These are phyloP conservation scores for Chaetomium strumarium DNA, from an alignment of 2,329 filamentous ascomycete species.

Conservation along the genomic window DNA sequence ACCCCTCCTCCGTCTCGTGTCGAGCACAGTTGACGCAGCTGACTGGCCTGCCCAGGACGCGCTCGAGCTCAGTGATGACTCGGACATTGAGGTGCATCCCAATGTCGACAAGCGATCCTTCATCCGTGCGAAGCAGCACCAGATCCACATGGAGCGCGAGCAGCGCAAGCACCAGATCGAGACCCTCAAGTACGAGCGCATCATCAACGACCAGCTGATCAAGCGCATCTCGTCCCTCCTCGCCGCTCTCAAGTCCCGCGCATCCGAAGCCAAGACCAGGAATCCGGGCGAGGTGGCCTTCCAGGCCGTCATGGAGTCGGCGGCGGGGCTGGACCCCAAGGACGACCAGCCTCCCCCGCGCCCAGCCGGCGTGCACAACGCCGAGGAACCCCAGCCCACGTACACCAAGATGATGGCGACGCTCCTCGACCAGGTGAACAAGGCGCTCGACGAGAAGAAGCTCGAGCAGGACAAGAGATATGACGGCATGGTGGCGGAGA, in stretches of 20 bases:
- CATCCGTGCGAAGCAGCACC: constrained; percentile 94
- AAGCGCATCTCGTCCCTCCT: constrained; percentile 77
- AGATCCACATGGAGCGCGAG: constrained; percentile 87
- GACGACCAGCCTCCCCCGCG: constrained; percentile 69
- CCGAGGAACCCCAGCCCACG: constrained; percentile 67
- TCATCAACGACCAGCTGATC: constrained; percentile 87
- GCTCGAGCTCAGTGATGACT: constrained; percentile 96
- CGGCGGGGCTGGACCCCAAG: constrained; percentile 56
- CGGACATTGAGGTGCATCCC: constrained; percentile 94
- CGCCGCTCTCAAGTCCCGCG: constrained; percentile 66
- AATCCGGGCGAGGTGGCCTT: constrained; percentile 81
- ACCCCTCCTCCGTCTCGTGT: neutral
- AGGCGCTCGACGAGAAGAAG: constrained; percentile 71
- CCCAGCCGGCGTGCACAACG: constrained; percentile 71
- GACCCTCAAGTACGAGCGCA: constrained; percentile 84
- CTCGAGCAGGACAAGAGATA: constrained; percentile 59
- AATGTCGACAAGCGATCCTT: constrained; percentile 99
- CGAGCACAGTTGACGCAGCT: constrained; percentile 6
- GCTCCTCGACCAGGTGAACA: constrained; percentile 89
- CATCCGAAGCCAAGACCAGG: constrained; percentile 56
- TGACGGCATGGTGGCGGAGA: constrained; percentile 69
- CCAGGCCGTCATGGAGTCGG: constrained; percentile 78
- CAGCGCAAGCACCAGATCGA: constrained; percentile 85
- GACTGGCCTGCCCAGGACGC: constrained; percentile 55
- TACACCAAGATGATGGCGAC: constrained; percentile 99